phyloP scores from a whole-genome alignment of 148 eudicot genomes.

The Vaccinium macrocarpon region DNA sequence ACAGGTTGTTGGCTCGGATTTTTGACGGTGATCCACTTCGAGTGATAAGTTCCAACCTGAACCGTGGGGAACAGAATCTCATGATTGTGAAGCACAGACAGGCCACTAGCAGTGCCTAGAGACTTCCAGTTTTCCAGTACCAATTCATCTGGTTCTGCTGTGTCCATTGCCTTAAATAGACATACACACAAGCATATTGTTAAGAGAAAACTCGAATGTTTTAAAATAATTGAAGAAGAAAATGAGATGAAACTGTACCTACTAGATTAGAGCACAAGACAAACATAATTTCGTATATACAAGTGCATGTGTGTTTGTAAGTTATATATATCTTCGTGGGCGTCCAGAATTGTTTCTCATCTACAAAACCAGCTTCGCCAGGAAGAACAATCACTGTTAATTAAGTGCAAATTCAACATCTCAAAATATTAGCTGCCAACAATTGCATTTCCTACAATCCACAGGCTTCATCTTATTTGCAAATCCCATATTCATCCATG shows the following conservation, averaged over 20 bases:
- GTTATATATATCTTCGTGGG: not conserved
- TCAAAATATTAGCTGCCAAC: not conserved
- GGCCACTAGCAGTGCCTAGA: constrained; percentile 45
- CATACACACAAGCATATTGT: not conserved
- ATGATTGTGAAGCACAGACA: constrained; percentile 49
- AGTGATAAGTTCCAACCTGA: constrained; percentile 51
- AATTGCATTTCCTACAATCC: constrained; percentile 7
- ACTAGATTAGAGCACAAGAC: not conserved
- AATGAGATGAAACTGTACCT: not conserved
- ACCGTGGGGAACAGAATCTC: constrained; percentile 59
- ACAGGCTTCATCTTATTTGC: not conserved
- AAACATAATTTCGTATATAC: not conserved
- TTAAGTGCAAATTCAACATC: not conserved
- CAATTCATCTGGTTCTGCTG: constrained; percentile 56
- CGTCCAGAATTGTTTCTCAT: not conserved
- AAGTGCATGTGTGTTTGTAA: not conserved
- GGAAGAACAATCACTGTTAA: not conserved
- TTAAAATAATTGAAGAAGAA: not conserved
- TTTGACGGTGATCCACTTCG: constrained; percentile 51
- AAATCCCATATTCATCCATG: not conserved
- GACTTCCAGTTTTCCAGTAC: constrained; percentile 59
- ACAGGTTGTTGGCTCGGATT: constrained; percentile 74
- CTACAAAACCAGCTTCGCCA: not conserved
- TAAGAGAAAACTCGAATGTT: not conserved
- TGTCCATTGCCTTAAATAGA: constrained; percentile 35